These are phyloP conservation scores for Plasmodium berghei DNA, from an alignment of 169 alveolate species.

Conservation along the genomic window DNA sequence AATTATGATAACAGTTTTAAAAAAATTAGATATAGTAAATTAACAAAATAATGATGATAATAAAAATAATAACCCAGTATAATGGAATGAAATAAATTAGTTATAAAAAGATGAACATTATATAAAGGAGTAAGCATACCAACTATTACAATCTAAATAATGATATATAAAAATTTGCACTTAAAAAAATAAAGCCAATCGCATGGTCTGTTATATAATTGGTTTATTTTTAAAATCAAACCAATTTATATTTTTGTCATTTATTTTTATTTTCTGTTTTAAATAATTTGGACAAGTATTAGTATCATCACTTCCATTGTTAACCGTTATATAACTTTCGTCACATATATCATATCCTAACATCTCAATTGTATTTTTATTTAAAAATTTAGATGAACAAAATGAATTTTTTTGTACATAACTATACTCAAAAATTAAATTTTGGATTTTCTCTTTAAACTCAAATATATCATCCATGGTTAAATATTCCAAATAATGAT, in stretches of 20 bases:
- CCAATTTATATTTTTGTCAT: constrained; percentile 31
- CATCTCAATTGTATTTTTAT: constrained; percentile 29
- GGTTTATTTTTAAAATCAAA: constrained; percentile 72
- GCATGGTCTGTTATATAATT: constrained; percentile 8
- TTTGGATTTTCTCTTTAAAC: constrained; percentile 83
- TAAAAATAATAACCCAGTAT: too few species aligned
- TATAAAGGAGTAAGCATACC: too few species aligned
- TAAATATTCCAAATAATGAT: constrained; percentile 90
- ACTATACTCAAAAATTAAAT: constrained; percentile 81
- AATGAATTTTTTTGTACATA: constrained; percentile 65
- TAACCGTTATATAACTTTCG: constrained; percentile 15
- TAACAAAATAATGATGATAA: too few species aligned
- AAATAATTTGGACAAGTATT: constrained; percentile 40
- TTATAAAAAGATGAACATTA: too few species aligned
- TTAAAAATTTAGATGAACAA: constrained; percentile 74
- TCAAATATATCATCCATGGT: constrained; percentile 58
- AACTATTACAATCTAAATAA: too few species aligned
- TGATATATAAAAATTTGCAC: too few species aligned
- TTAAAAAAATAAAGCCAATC: too few species aligned
- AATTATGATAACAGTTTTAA: too few species aligned
- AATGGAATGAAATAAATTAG: too few species aligned
- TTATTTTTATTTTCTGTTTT: constrained; percentile 16
- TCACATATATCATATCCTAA: constrained; percentile 72
- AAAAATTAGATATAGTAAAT: too few species aligned
- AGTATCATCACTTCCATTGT: constrained; percentile 2